Evolutionary conservation across 2,329 filamentous ascomycete genomes (phyloP), one percentile per base, ranked within the genome.

Genomic region (Grosmannia serpens): DNA sequence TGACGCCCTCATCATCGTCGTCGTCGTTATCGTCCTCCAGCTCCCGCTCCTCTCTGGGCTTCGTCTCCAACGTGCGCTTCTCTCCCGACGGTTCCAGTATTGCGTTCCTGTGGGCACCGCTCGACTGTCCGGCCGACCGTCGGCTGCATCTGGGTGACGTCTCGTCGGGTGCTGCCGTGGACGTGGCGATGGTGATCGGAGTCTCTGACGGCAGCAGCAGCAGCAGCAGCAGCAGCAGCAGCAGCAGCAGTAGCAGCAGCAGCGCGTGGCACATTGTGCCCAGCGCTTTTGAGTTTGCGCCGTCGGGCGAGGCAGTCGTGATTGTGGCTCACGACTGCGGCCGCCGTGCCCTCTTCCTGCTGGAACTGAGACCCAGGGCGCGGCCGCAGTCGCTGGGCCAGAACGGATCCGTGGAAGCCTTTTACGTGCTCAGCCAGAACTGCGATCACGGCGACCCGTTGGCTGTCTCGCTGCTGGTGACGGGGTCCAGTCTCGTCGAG

Each of bases 401-500:
- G 41, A 63, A 62, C 1, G 69, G 70, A 3, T 65, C 65, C 6
- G 69, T 71, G 9, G 49, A 59, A 7, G 66, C 59, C 1, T 13
- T 27, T 2, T 7, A 35, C 27, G 20, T 15, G 41, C 15, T 41
- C 35, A 44, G 26, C n/a, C 31, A 3, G 22, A 55, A 11, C 22
- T 6, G 15, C 53, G 17, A 54, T 41, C 2, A 47, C 33, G 35
- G 15, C 22, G 17, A 22, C 33, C 13, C 33, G 15, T 26, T 3
- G 24, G 24, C 56, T 9, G 58, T 57, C 17, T 65, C 63, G 52
- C 61, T 75, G 2, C 63, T 77, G 3, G 69, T 75, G 4, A 69
- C 72, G 2, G 70, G 67, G 29, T 70, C 68, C 13, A 73, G 62
- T 56, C 67, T 74, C 7, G 64, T 74, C 1, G 73, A 76, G 60